These are phyloP conservation scores for Wickerhamomyces sydowiorum DNA, from an alignment of 805 yeast species.

Conservation along the genomic window DNA sequence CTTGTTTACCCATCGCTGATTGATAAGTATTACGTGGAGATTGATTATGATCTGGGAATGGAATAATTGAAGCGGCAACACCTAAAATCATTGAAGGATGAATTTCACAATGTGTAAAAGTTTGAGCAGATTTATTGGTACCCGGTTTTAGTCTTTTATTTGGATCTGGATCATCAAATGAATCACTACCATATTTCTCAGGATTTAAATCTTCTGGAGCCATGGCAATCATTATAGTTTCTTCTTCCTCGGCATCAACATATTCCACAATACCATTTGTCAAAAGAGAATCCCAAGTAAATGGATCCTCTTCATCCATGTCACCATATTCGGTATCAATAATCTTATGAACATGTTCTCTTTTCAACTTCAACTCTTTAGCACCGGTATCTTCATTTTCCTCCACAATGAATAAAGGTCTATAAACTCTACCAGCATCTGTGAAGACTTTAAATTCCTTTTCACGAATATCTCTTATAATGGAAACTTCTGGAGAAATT, in stretches of 20 bases:
- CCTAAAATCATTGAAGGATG: conserved; percentile 99
- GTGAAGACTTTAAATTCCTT: conserved; percentile 94
- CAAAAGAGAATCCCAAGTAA: conserved; percentile 82
- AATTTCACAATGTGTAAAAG: conserved; percentile 98
- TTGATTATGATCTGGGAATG: conserved; percentile 99
- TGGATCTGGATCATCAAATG: conserved; percentile 24
- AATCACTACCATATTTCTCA: conserved; percentile 32
- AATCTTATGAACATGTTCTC: conserved; percentile 75
- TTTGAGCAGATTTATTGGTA: conserved; percentile 56
- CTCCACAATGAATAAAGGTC: conserved; percentile 92
- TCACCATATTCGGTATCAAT: conserved; percentile 57
- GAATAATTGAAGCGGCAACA: conserved; percentile 97
- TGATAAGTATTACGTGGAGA: conserved; percentile 99
- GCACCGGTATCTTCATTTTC: conserved; percentile 66
- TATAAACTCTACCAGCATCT: conserved; percentile 97
- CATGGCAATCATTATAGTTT: conserved; percentile 98
- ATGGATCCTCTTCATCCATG: conserved; percentile 44
- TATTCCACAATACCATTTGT: conserved; percentile 89
- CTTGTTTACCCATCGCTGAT: conserved; percentile 99
- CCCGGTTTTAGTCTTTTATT: conserved; percentile 83
- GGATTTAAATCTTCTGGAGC: conserved; percentile 93
- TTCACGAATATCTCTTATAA: conserved; percentile 95
- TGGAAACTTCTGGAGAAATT: conserved; percentile 92
- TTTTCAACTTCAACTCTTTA: conserved; percentile 71
- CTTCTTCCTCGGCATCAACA: conserved; percentile 98